Evolutionary conservation across 768 basidiomycete genomes (phyloP).

Genomic region (Leucocoprinus sp.): DNA sequence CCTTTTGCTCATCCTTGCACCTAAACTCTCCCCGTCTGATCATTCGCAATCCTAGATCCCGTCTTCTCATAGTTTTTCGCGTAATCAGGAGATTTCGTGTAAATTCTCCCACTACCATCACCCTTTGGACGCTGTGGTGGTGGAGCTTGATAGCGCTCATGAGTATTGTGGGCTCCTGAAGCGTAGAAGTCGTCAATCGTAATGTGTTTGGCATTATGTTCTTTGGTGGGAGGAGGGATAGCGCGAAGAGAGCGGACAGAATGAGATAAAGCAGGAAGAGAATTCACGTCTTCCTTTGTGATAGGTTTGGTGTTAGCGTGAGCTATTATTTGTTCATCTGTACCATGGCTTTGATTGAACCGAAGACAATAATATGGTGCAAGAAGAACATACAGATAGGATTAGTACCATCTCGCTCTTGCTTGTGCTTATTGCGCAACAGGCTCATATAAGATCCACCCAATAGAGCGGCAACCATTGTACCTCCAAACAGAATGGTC

Average conservation of each 20-base stretch:
- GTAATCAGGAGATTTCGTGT: conserved; percentile 28
- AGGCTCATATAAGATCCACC: conserved; percentile 24
- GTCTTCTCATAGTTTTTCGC: conserved; percentile 26
- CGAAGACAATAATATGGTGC: background rate
- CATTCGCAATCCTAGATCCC: background rate
- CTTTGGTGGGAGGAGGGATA: conserved; percentile 15
- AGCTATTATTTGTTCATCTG: conserved; percentile 27
- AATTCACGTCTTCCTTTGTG: conserved; percentile 11
- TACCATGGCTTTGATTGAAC: background rate
- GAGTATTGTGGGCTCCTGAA: conserved; percentile 14
- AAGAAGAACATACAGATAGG: conserved; percentile 21
- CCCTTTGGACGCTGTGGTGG: conserved; percentile 22
- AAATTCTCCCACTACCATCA: conserved; percentile 19
- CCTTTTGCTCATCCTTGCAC: too few species aligned
- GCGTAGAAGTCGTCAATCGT: conserved; percentile 20
- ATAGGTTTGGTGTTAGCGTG: conserved; percentile 16
- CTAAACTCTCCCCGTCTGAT: background rate
- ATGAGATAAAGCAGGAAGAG: background rate
- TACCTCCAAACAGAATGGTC: conserved; percentile 23
- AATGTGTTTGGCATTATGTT: conserved; percentile 21
- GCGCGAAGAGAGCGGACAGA: conserved; percentile 5
- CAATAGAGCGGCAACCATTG: conserved; percentile 20
- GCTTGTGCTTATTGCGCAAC: conserved; percentile 19
- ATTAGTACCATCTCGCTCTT: conserved; percentile 19
- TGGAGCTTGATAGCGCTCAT: conserved; percentile 20